Percentiles rank a stretch among this genome's conserved stretches.
phyloP scores from a whole-genome alignment of 306 rosid species.

The barrel medic (Medicago truncatula) region DNA sequence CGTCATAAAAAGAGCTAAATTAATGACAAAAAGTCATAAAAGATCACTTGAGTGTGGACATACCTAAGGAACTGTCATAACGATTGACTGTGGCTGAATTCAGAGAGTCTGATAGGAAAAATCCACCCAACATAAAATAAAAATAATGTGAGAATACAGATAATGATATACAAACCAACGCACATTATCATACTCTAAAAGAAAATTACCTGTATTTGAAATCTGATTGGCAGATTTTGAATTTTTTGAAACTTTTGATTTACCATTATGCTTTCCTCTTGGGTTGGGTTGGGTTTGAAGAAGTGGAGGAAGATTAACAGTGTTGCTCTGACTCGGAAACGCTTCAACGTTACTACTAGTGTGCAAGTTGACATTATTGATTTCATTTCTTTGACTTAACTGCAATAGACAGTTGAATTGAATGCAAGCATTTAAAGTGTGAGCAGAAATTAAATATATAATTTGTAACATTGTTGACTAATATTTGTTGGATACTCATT shows the following conservation, averaged over 20 bases:
- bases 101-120: slow-evolving; percentile 48
- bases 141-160: slow-evolving; percentile 19
- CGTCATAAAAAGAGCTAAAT: slow-evolving; percentile 27
- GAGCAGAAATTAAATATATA: too few species aligned
- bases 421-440: slow-evolving; percentile 11
- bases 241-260: slow-evolving; percentile 55
- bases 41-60: slow-evolving; percentile 31
- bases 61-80: slow-evolving; percentile 87
- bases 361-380: slow-evolving; percentile 40
- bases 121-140: slow-evolving; percentile 5
- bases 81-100: slow-evolving; percentile 55
- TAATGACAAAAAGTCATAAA: background rate
- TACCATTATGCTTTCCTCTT: slow-evolving; percentile 47
- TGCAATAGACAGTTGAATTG: slow-evolving; percentile 44
- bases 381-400: slow-evolving; percentile 51
- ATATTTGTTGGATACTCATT: background rate
- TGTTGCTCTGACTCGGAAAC: slow-evolving; percentile 31
- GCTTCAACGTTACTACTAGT: slow-evolving; percentile 37
- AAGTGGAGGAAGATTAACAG: slow-evolving; percentile 37
- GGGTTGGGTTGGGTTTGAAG: slow-evolving; percentile 39
- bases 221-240: slow-evolving; percentile 48
- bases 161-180: slow-evolving; percentile 6
- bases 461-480: background rate
- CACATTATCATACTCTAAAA: slow-evolving; percentile 6
- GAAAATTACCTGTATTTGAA: slow-evolving; percentile 48